Conservation (phyloP, 2,329 filamentous ascomycete species). For the Diaporthe sp. region DNA sequence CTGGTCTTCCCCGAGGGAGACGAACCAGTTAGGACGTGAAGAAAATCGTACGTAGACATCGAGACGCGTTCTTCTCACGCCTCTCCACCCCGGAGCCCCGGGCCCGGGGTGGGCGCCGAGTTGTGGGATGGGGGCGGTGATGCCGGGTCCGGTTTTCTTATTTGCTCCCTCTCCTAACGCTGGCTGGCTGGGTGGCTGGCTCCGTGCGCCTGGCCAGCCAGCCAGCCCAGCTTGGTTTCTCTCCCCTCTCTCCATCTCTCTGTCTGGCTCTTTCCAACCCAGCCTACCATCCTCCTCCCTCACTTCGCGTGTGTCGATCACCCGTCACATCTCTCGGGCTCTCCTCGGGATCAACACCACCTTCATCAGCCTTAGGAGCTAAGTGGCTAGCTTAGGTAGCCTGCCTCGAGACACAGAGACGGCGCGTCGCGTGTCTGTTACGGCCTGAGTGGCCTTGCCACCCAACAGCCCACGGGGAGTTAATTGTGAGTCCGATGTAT, state of each 20-base stretch:
- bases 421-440: not conserved
- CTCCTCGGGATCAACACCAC: constrained; percentile 15
- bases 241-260: not conserved
- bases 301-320: not conserved
- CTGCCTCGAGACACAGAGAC: too few species aligned
- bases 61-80: not conserved
- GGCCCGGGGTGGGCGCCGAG: constrained; percentile 2
- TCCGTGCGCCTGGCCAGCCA: not conserved
- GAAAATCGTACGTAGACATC: too few species aligned
- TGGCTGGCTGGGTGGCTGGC: too few species aligned
- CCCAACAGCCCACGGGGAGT: not conserved
- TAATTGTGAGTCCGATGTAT: not conserved
- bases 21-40: not conserved
- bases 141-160: constrained; percentile 7
- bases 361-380: not conserved
- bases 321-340: constrained; percentile 7
- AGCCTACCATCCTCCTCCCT: not conserved
- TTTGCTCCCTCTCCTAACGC: not conserved
- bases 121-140: not conserved
- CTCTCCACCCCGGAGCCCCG: not conserved
- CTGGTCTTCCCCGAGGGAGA: not conserved
- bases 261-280: too few species aligned
- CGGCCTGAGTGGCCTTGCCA: not conserved
- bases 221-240: too few species aligned
- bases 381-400: not conserved